A percentile compares a stretch with the other conserved stretches of the same genome.
Evolutionary conservation across 495 filamentous ascomycete species (phyloP).

Genomic region (Talaromyces proteolyticus): DNA sequence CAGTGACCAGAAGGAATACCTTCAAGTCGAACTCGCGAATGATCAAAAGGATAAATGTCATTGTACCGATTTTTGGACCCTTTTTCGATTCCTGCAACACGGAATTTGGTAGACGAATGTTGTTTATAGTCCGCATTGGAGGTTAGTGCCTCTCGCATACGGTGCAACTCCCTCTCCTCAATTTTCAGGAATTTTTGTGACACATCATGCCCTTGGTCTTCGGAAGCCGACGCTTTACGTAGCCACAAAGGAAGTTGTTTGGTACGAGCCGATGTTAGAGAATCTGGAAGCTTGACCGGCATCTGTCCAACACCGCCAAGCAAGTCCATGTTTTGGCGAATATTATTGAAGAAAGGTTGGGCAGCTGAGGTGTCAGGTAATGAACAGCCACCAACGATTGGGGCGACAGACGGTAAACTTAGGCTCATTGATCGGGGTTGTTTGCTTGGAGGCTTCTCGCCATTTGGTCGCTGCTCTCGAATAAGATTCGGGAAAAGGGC

Average conservation of each 20-base stretch:
- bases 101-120: conserved; percentile 31
- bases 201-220: conserved; percentile 71
- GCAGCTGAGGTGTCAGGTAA: conserved; percentile 64
- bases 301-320: conserved; percentile 92
- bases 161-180: conserved; percentile 77
- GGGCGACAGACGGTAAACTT: conserved; percentile 52
- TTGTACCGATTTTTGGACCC: conserved; percentile 95
- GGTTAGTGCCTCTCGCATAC: conserved; percentile 87
- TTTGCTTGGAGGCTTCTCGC: conserved; percentile 27
- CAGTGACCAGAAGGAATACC: conserved; percentile 64
- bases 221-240: conserved; percentile 52
- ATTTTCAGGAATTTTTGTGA: conserved; percentile 79
- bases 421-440: conserved; percentile 41
- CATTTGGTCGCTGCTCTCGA: conserved; percentile 17
- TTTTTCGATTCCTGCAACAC: conserved; percentile 87
- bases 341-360: conserved; percentile 94
- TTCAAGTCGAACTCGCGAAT: conserved; percentile 77
- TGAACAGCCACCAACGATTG: conserved; percentile 80
- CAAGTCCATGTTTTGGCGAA: conserved; percentile 94
- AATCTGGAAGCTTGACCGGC: conserved; percentile 61
- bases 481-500: conserved; percentile 40
- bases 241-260: conserved; percentile 71
- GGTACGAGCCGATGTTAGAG: conserved; percentile 35
- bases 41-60: conserved; percentile 96
- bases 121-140: conserved; percentile 50